These are phyloP conservation scores for Pueraria montana DNA, from an alignment of 306 rosid species.

Conservation along the genomic window DNA sequence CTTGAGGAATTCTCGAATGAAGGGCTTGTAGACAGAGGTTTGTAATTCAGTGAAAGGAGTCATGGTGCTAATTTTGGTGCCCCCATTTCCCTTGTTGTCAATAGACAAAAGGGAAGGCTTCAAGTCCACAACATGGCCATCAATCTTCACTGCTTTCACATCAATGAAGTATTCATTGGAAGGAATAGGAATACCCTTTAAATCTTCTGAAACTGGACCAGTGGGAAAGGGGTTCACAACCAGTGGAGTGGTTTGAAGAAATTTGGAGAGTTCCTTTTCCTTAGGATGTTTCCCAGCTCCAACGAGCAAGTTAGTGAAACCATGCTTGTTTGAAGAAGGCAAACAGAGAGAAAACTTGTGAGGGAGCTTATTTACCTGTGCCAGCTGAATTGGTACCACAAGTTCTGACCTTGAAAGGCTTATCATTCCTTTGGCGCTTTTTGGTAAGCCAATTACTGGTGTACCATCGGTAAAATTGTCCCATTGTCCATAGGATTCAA, in stretches of 20 bases:
- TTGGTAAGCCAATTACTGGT: constrained; percentile 41
- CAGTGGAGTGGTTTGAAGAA: constrained; percentile 38
- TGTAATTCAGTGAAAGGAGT: constrained; percentile 34
- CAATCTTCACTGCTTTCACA: constrained; percentile 43
- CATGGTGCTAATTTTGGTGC: constrained; percentile 39
- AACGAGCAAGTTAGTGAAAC: constrained; percentile 31
- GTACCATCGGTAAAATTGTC: no score
- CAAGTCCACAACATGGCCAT: constrained; percentile 31
- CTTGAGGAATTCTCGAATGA: constrained; percentile 40
- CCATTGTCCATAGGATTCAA: neutral
- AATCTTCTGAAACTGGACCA: neutral
- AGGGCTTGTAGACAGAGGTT: constrained; percentile 39
- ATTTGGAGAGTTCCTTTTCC: neutral
- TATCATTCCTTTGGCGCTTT: constrained; percentile 32
- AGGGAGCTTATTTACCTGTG: neutral
- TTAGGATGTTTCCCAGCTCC: neutral
- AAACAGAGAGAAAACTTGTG: constrained; percentile 42
- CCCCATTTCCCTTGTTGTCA: constrained; percentile 40
- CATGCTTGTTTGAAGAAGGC: constrained; percentile 42
- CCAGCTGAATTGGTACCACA: constrained; percentile 29
- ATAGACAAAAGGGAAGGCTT: constrained; percentile 39
- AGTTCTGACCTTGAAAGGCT: constrained; percentile 31
- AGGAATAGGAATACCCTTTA: constrained; percentile 19
- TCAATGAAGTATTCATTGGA: constrained; percentile 38
- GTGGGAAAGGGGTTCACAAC: neutral